Evolutionary conservation across 2,329 filamentous ascomycete genomes (phyloP).

Genomic region (Aspergillus carbonarius): DNA sequence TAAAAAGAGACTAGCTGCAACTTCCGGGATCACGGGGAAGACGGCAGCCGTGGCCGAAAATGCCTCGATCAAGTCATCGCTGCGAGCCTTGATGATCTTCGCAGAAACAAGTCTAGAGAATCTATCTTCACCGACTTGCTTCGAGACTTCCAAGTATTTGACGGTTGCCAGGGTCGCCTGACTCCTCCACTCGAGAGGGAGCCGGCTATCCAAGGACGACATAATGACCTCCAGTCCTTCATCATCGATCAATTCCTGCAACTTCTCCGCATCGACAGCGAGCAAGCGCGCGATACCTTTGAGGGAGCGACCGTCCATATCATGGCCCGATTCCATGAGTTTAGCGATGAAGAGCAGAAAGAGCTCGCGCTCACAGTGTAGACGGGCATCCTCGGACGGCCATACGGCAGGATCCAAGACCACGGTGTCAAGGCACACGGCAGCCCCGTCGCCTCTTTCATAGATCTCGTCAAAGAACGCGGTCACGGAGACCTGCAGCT

Average conservation of each 20-base stretch:
- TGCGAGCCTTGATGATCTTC: slow-evolving; percentile 69
- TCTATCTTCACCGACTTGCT: slow-evolving; percentile 66
- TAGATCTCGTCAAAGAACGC: slow-evolving; percentile 52
- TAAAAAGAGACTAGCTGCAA: slow-evolving; percentile 76
- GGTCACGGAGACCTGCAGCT: slow-evolving; percentile 46
- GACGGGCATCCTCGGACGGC: slow-evolving; percentile 43
- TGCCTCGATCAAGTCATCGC: slow-evolving; percentile 84
- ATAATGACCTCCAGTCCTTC: slow-evolving; percentile 81
- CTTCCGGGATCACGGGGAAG: slow-evolving; percentile 79
- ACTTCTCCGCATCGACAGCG: slow-evolving; percentile 52
- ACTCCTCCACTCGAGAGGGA: slow-evolving; percentile 69
- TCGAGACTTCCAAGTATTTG: slow-evolving; percentile 76
- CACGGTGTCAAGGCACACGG: slow-evolving; percentile 48
- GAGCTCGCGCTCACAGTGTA: slow-evolving; percentile 48
- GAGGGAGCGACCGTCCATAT: slow-evolving; percentile 62
- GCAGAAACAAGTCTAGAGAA: slow-evolving; percentile 73
- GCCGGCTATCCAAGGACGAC: slow-evolving; percentile 80
- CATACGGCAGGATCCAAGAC: slow-evolving; percentile 48
- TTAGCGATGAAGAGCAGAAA: slow-evolving; percentile 73
- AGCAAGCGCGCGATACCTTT: slow-evolving; percentile 61
- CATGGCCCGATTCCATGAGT: slow-evolving; percentile 85
- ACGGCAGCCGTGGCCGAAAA: slow-evolving; percentile 89
- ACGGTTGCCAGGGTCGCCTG: slow-evolving; percentile 81
- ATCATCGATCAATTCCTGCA: slow-evolving; percentile 57
- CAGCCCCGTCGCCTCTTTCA: slow-evolving; percentile 48